Base-by-base conservation (phyloP, 371 early-diverging fungal genomes). In the Haplosporangium sp. region DNA sequence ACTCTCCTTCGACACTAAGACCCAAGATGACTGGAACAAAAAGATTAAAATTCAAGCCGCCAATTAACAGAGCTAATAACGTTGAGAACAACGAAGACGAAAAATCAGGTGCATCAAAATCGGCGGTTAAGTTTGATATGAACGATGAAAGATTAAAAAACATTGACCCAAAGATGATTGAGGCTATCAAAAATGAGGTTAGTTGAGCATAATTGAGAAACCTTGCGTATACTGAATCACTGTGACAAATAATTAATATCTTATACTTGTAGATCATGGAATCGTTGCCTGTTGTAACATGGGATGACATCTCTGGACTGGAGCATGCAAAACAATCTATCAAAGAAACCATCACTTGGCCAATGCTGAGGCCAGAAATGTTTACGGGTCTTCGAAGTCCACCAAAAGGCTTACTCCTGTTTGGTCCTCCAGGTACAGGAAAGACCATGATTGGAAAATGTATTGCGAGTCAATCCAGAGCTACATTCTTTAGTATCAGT, bases 401-500 rank as follows among this genome's bases (percentile, higher is more conserved):
- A 3, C 94, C 96, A 19, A 96, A 96, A 85, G 99, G 96, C 61
- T 81, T 95, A 19, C 77, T 95, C 6, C 75, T 95, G 34, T 95
- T 94, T 85, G 96, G 96, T 2, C 95, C 96, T 10, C 96, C 96
- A 0, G 93, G 93, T 7, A 92, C 90, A 1, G 94, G 93, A 42
- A 96, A 98, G 83, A 98, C 98, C 2, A 85, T 98, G 84, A 94
- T 98, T 48, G 98, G 94, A 40, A 95, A 95, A 65, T 95, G 96
- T 84, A 96, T 97, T 40, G 98, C 98, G 17, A 90, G 91, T 74
- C 93, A 95, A 76, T 87, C 91, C 42, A 88, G 91, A 3, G 94
- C 97, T 3, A 96, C 96, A 1, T 98, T 98, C 83, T 97, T 98
- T 86, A 93, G 89, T 69, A 97, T 98, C 71, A 81, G 92, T 72